Conservation (phyloP, 352 stramenopile genomes). For the Globisporangium cylindrosporum region DNA sequence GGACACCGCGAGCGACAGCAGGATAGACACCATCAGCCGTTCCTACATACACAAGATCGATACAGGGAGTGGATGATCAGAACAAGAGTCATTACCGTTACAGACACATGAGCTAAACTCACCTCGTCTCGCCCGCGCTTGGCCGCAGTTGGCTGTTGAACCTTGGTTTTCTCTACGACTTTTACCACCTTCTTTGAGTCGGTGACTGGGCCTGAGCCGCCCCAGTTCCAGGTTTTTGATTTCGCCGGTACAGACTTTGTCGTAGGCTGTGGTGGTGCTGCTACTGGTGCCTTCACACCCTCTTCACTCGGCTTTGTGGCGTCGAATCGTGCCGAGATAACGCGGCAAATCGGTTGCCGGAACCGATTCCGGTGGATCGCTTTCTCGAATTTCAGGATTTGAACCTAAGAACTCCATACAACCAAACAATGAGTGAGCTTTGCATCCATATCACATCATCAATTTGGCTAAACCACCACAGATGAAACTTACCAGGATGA, state of each 20-base stretch:
- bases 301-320: neutral
- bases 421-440: neutral
- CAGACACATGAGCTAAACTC: neutral
- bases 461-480: neutral
- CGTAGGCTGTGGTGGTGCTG: neutral
- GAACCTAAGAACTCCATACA: constrained; percentile 14
- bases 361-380: constrained; percentile 57
- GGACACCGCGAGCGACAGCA: constrained; percentile 27
- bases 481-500: constrained; percentile 35
- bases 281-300: neutral
- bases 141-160: neutral
- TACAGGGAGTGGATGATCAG: neutral
- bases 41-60: constrained; percentile 6
- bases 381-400: constrained; percentile 59
- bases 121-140: constrained; percentile 16
- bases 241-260: neutral
- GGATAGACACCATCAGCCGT: constrained; percentile 30
- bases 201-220: neutral
- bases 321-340: constrained; percentile 21
- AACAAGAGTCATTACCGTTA: neutral
- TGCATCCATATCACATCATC: neutral
- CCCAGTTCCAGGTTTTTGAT: constrained; percentile 17
- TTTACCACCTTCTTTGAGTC: neutral
- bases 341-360: constrained; percentile 34
- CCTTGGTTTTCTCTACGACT: neutral